A percentile compares a stretch with the other conserved stretches of the same genome.
phyloP scores from a whole-genome alignment of 306 rosid genomes.

The Pyrus pyrifolia region DNA sequence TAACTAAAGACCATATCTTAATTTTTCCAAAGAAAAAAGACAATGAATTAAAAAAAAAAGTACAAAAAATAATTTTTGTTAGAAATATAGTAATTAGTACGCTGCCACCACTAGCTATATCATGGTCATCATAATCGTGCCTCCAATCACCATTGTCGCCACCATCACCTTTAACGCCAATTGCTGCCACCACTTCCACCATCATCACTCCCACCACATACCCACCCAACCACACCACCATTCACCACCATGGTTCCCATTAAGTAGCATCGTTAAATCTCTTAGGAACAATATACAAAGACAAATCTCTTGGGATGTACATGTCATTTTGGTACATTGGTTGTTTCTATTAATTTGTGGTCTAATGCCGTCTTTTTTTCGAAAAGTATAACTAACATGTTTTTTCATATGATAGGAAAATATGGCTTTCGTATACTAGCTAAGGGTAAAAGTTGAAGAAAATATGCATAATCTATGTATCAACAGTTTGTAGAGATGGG shows the following conservation, averaged over 20 bases:
- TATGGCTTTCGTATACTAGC: not conserved
- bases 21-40: no score
- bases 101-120: not conserved
- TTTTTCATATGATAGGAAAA: no score
- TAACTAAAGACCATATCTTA: no score
- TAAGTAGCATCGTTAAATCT: no score
- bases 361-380: no score
- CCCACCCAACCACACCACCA: not conserved
- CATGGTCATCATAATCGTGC: not conserved
- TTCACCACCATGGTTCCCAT: not conserved
- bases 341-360: no score
- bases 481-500: no score
- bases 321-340: no score
- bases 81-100: not conserved
- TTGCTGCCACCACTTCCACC: not conserved
- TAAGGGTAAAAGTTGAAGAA: not conserved
- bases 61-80: no score
- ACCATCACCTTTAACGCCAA: not conserved
- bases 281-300: not conserved
- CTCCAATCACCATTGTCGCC: not conserved
- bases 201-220: not conserved
- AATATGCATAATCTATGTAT: no score
- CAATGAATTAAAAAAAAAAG: no score
- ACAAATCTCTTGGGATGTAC: not conserved
- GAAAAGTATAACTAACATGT: no score